Base-by-base conservation (phyloP, 2,329 filamentous ascomycete genomes). In the Aspergillus terreus region DNA sequence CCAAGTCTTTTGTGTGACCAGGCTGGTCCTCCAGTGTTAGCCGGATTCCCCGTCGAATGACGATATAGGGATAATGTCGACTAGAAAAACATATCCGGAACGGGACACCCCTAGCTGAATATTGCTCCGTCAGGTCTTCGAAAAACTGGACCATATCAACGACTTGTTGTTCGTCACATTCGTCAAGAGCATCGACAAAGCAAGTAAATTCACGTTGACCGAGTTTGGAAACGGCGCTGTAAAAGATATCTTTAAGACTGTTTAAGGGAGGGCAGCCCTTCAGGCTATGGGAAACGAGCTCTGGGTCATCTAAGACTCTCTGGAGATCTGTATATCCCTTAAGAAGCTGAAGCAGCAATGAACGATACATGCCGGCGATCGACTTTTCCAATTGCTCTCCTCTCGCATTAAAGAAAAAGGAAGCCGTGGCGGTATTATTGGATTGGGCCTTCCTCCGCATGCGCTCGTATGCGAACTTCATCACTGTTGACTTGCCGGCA, bases 151-250 rank as follows among this genome's bases (percentile, higher is more conserved):
- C 52, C 67, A 77, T 71, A 2, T 72, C 65, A 32, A 61, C 59
- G 5, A 73, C 58, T 35, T 75, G 52, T 11, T 64, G 50, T 50
- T 74, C 70, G 4, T 71, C 57, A 56, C 74, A 77, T 57, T 78
- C 76, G 52, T 78, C 74, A 5, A 78, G 67, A 4, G 76, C 76
- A 58, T 78, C 76, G 36, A 78, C 63, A 46, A 76, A 70, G 44
- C 66, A 71, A 0, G 54, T 63, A 44, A 66, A 51, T 5, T 40
- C 36, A 7, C 46, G 47, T 27, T 50, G 15, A n/a, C 53, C 50
- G 4, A 63, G 55, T n/a, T 36, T 14, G 4, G 7, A 27, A 14
- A 63, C 25, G 1, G 54, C 54, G 1, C 56, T 40, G 3, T 9
- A 7, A 47, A 62, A 52, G 2, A 60, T 59, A 4, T 56, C 46